Evolutionary conservation across 1,139 yeast genomes (phyloP).

Genomic region (Protomyces arabidopsidicola): DNA sequence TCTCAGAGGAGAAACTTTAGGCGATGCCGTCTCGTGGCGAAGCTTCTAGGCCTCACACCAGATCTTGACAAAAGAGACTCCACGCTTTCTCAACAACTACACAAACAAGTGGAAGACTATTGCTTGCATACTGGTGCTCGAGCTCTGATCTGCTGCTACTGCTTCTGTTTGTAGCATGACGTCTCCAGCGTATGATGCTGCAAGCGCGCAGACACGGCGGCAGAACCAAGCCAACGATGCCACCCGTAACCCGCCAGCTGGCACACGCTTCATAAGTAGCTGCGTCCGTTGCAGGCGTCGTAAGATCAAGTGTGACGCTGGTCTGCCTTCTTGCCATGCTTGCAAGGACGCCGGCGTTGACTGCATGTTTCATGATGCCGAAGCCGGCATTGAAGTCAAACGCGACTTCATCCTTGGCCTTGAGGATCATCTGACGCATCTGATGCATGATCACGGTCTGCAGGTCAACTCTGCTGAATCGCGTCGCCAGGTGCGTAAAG

Average conservation of each 20-base stretch:
- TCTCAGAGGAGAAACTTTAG: too few species aligned
- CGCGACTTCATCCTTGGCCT: conserved; percentile 39
- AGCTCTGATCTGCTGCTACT: too few species aligned
- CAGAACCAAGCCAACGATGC: conserved; percentile 24
- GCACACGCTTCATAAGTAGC: conserved; percentile 42
- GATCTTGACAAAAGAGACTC: too few species aligned
- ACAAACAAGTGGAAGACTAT: too few species aligned
- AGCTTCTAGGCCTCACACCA: too few species aligned
- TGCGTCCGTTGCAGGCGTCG: conserved; percentile 77
- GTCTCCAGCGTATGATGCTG: too few species aligned
- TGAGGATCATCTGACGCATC: conserved; percentile 21
- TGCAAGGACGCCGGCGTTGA: conserved; percentile 66
- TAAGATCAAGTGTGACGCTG: conserved; percentile 78
- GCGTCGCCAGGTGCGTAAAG: background rate
- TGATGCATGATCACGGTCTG: background rate
- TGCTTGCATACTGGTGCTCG: too few species aligned
- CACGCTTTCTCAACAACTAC: too few species aligned
- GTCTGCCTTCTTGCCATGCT: conserved; percentile 69
- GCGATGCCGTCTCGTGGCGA: too few species aligned
- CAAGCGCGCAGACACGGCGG: background rate
- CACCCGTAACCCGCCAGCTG: conserved; percentile 23
- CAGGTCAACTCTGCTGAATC: background rate
- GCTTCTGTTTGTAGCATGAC: too few species aligned
- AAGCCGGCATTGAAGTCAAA: conserved; percentile 80
- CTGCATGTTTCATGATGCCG: conserved; percentile 72